phyloP scores from a whole-genome alignment of 805 yeast species.

The Starmerella vitae region DNA sequence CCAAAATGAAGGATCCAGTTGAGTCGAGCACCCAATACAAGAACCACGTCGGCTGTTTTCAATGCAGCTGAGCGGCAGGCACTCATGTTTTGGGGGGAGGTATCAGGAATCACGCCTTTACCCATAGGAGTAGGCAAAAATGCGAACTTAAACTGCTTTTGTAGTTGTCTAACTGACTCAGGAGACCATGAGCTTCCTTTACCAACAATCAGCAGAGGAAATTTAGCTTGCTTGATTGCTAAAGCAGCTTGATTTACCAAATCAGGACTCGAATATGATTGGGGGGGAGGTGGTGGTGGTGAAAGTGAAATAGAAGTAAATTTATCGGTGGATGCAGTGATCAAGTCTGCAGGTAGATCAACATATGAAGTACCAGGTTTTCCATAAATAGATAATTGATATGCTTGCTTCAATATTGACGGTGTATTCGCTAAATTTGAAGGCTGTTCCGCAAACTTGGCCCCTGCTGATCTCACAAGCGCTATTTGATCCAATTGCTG shows the following conservation, averaged over 20 bases:
- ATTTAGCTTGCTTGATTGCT: constrained; percentile 28
- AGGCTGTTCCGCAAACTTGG: constrained; percentile 42
- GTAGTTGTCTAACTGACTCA: constrained; percentile 30
- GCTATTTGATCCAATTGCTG: constrained; percentile 59
- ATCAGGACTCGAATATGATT: constrained; percentile 28
- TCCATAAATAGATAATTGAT: constrained; percentile 34
- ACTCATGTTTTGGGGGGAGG: constrained; percentile 36
- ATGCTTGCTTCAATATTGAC: constrained; percentile 34
- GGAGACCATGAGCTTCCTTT: constrained; percentile 51
- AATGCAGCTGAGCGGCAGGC: constrained; percentile 54
- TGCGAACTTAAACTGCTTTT: constrained; percentile 34
- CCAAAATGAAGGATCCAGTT: constrained; percentile 68
- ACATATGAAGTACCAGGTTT: constrained; percentile 50
- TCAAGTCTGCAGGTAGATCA: constrained; percentile 51
- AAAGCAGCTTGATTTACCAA: constrained; percentile 30
- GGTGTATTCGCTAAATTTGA: constrained; percentile 28
- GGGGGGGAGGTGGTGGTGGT: constrained; percentile 29
- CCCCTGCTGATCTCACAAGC: constrained; percentile 32
- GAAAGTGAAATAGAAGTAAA: not conserved
- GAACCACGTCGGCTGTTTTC: constrained; percentile 42
- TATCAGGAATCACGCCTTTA: constrained; percentile 52
- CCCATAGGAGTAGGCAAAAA: constrained; percentile 73
- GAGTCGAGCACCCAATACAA: constrained; percentile 51
- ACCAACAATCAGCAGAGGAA: constrained; percentile 48
- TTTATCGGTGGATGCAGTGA: constrained; percentile 26